Evolutionary conservation across 2,329 filamentous ascomycete species (phyloP).

Genomic region (Scedosporium minutisporum): DNA sequence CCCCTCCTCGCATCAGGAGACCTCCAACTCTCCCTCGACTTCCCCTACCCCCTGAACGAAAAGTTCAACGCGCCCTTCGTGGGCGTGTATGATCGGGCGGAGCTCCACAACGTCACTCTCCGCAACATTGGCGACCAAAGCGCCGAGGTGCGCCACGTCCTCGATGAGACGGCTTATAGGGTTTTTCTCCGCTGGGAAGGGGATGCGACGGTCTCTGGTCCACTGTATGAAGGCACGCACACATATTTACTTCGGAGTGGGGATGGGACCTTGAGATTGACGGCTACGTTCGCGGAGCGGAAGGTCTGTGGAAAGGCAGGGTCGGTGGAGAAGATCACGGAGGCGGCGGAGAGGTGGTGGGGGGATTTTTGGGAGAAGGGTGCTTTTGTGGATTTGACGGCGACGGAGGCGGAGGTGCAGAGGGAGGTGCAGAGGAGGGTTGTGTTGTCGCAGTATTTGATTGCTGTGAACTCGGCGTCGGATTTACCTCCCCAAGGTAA

Average conservation of each 20-base stretch:
- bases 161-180: slow-evolving; percentile 25
- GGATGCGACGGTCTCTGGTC: not conserved
- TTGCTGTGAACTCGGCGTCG: slow-evolving; percentile 25
- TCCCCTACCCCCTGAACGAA: slow-evolving; percentile 30
- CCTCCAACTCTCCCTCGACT: slow-evolving; percentile 29
- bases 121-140: not conserved
- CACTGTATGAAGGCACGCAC: slow-evolving; percentile 13
- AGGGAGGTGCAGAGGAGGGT: slow-evolving; percentile 33
- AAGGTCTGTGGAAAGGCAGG: not conserved
- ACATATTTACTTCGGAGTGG: slow-evolving; percentile 18
- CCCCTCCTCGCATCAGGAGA: slow-evolving; percentile 21
- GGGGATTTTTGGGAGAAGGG: slow-evolving; percentile 27
- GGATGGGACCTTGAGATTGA: not conserved
- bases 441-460: slow-evolving; percentile 31
- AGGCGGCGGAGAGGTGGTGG: slow-evolving; percentile 15
- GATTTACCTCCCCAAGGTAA: slow-evolving; percentile 6
- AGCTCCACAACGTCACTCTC: slow-evolving; percentile 1
- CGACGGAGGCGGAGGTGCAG: slow-evolving; percentile 23
- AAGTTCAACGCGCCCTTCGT: slow-evolving; percentile 34
- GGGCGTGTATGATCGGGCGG: slow-evolving; percentile 22
- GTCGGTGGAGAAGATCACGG: not conserved
- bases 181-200: slow-evolving; percentile 20
- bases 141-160: not conserved
- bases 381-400: slow-evolving; percentile 31
- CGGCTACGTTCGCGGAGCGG: not conserved